These are phyloP conservation scores for Stenocarpella maydis DNA, from an alignment of 2,329 filamentous ascomycete genomes.

Conservation along the genomic window DNA sequence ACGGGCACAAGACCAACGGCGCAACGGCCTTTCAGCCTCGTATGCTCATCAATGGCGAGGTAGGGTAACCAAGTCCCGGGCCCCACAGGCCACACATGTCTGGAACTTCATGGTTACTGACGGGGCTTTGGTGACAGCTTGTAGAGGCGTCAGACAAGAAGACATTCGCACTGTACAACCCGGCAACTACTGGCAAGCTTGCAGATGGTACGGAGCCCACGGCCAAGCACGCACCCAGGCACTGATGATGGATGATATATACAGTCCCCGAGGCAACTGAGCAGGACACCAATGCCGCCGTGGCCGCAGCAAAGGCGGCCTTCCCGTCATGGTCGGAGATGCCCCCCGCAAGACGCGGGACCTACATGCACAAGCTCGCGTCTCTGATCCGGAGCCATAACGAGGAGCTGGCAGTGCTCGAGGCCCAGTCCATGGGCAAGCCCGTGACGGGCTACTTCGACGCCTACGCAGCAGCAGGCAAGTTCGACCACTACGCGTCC, in stretches of 20 bases:
- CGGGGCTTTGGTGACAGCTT: slow-evolving; percentile 44
- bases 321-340: slow-evolving; percentile 55
- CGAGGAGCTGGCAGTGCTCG: slow-evolving; percentile 54
- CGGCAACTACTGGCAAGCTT: slow-evolving; percentile 49
- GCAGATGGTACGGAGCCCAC: slow-evolving; percentile 42
- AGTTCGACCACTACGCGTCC: slow-evolving; percentile 53
- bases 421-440: slow-evolving; percentile 55
- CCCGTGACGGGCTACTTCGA: slow-evolving; percentile 51
- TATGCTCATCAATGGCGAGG: slow-evolving; percentile 58
- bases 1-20: not conserved
- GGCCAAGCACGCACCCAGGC: not conserved
- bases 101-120: not conserved
- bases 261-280: slow-evolving; percentile 54
- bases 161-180: slow-evolving; percentile 55
- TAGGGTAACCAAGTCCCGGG: not conserved
- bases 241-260: not conserved
- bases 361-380: slow-evolving; percentile 55
- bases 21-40: slow-evolving; percentile 42
- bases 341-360: slow-evolving; percentile 49
- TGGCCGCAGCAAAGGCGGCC: slow-evolving; percentile 53
- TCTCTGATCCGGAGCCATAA: slow-evolving; percentile 50
- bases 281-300: slow-evolving; percentile 52
- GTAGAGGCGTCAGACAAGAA: slow-evolving; percentile 53
- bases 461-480: slow-evolving; percentile 44
- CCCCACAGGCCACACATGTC: no score